Percentiles rank a stretch among this genome's conserved stretches.
These are phyloP conservation scores for Triadica sebifera DNA, from an alignment of 345 rosid species.

Conservation along the genomic window DNA sequence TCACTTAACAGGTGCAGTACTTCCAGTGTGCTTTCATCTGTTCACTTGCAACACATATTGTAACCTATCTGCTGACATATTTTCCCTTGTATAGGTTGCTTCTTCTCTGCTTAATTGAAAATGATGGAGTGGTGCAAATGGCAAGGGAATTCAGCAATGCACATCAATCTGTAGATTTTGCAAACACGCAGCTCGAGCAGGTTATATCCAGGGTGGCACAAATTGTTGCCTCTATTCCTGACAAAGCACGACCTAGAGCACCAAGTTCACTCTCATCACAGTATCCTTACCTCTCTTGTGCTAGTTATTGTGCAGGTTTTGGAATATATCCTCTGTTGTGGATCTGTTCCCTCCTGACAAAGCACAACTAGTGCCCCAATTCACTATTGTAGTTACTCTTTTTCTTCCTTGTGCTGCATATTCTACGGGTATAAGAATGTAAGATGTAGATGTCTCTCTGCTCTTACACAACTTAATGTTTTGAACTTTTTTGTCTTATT, in stretches of 20 bases:
- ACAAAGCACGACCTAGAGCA: slow-evolving; percentile 68
- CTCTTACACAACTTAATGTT: no score
- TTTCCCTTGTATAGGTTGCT: slow-evolving; percentile 63
- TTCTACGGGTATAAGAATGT: not conserved
- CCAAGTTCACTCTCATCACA: slow-evolving; percentile 65
- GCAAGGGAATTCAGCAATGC: slow-evolving; percentile 49
- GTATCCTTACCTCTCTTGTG: slow-evolving; percentile 65
- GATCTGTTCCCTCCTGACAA: not conserved
- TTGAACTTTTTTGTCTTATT: not conserved
- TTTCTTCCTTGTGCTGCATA: not conserved
- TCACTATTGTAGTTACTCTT: not conserved
- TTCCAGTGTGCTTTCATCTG: slow-evolving; percentile 1
- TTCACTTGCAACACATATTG: slow-evolving; percentile 6
- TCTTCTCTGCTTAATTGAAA: slow-evolving; percentile 72
- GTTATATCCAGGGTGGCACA: slow-evolving; percentile 61
- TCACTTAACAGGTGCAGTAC: not conserved
- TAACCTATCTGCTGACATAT: slow-evolving; percentile 9
- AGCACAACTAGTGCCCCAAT: not conserved
- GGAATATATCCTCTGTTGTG: not conserved
- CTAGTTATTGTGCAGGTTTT: slow-evolving; percentile 6
- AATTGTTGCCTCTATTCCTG: slow-evolving; percentile 81
- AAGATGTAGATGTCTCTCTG: no score
- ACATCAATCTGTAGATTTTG: slow-evolving; percentile 26
- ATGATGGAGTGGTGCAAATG: slow-evolving; percentile 58
- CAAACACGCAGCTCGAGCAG: slow-evolving; percentile 35